phyloP scores from a whole-genome alignment of 2,329 filamentous ascomycete genomes.

The Pseudogymnoascus sp. region DNA sequence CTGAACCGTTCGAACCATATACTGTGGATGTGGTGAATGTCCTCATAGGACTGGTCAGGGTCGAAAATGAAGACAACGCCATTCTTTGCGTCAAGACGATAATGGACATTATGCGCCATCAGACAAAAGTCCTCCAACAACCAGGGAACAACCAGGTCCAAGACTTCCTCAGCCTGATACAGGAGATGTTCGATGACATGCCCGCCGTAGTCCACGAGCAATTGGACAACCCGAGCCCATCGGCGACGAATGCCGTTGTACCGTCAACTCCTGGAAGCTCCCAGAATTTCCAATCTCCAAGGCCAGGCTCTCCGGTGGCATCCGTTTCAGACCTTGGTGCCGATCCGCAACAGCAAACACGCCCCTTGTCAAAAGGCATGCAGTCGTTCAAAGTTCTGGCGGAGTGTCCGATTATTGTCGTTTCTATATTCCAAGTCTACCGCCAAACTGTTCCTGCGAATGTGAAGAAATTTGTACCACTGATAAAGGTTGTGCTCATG shows the following conservation, averaged over 20 bases:
- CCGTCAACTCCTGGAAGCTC: constrained; percentile 61
- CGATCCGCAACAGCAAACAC: constrained; percentile 73
- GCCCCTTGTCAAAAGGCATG: constrained; percentile 85
- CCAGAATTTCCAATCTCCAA: constrained; percentile 74
- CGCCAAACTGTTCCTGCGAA: constrained; percentile 72
- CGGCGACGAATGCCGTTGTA: constrained; percentile 46
- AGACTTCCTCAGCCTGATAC: constrained; percentile 81
- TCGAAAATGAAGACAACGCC: constrained; percentile 97
- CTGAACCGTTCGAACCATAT: constrained; percentile 80
- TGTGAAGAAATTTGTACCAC: constrained; percentile 84
- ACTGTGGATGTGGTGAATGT: constrained; percentile 84
- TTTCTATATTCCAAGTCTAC: constrained; percentile 95
- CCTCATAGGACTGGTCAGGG: constrained; percentile 78
- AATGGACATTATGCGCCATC: constrained; percentile 92
- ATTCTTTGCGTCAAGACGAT: constrained; percentile 98
- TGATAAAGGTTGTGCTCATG: constrained; percentile 84
- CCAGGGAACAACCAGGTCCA: constrained; percentile 63
- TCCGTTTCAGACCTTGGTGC: constrained; percentile 73
- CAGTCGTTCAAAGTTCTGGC: constrained; percentile 98
- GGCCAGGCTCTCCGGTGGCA: constrained; percentile 82
- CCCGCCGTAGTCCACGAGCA: constrained; percentile 92
- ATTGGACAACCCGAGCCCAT: constrained; percentile 68
- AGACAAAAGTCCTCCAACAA: constrained; percentile 67
- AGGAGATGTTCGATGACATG: constrained; percentile 94
- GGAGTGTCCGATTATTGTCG: constrained; percentile 97